Conservation (phyloP, 2,329 filamentous ascomycete species). For the Phyllosticta capitalensis region DNA sequence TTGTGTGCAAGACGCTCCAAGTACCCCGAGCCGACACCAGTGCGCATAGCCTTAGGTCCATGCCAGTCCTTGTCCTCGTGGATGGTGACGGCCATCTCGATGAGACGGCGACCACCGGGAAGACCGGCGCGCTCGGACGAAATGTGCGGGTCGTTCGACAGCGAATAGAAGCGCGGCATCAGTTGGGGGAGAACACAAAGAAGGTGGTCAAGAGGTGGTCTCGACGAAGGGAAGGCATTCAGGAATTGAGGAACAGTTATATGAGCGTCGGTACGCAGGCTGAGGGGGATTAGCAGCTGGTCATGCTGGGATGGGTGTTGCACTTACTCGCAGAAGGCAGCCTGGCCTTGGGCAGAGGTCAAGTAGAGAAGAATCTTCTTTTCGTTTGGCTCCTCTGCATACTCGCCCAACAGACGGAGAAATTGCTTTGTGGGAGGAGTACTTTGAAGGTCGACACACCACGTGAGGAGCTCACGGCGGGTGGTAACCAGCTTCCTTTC, state of each 20-base stretch:
- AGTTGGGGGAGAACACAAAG: slow-evolving; percentile 73
- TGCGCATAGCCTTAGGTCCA: slow-evolving; percentile 49
- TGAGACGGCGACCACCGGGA: slow-evolving; percentile 60
- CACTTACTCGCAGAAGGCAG: slow-evolving; percentile 67
- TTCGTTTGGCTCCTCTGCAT: slow-evolving; percentile 70
- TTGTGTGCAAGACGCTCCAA: slow-evolving; percentile 74
- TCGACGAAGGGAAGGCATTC: slow-evolving; percentile 81
- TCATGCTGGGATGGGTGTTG: too few species aligned
- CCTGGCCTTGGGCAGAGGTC: slow-evolving; percentile 82
- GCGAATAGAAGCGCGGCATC: slow-evolving; percentile 97
- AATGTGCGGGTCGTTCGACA: slow-evolving; percentile 90
- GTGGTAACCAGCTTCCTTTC: slow-evolving; percentile 82
- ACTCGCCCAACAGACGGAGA: slow-evolving; percentile 75
- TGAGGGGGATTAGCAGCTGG: background rate
- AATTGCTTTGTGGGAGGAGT: slow-evolving; percentile 84
- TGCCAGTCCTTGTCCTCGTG: slow-evolving; percentile 80
- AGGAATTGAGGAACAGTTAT: slow-evolving; percentile 79
- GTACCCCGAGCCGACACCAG: slow-evolving; percentile 85
- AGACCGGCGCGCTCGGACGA: slow-evolving; percentile 59
- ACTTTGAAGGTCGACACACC: slow-evolving; percentile 91
- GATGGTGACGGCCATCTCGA: slow-evolving; percentile 95
- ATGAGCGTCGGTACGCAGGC: slow-evolving; percentile 71
- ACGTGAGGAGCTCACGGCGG: slow-evolving; percentile 81
- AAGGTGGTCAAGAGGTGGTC: slow-evolving; percentile 75
- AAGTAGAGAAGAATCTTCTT: slow-evolving; percentile 82